phyloP scores from a whole-genome alignment of 1,139 yeast genomes.

The Taphrina pruni region DNA sequence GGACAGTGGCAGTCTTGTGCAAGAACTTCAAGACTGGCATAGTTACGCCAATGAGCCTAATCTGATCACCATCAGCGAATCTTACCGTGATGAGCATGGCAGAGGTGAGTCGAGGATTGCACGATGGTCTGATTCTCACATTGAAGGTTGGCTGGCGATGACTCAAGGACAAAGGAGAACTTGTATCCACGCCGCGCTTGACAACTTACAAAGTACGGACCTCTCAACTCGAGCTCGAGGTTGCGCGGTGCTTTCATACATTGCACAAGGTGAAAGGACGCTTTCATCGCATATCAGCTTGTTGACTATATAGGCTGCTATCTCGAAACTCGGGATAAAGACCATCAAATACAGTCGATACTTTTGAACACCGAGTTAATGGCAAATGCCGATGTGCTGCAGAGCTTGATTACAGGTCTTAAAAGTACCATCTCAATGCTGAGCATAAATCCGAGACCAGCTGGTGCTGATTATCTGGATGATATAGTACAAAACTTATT shows the following conservation, averaged over 20 bases:
- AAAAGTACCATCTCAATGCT: background rate
- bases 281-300: background rate
- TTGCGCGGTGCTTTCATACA: slow-evolving; percentile 51
- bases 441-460: background rate
- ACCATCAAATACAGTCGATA: slow-evolving; percentile 55
- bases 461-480: background rate
- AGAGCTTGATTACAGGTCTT: background rate
- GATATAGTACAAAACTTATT: slow-evolving; percentile 47
- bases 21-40: slow-evolving; percentile 53
- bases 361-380: slow-evolving; percentile 49
- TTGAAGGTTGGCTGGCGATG: slow-evolving; percentile 17
- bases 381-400: slow-evolving; percentile 43
- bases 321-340: slow-evolving; percentile 52
- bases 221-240: slow-evolving; percentile 45
- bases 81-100: slow-evolving; percentile 7
- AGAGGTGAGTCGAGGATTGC: background rate
- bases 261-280: slow-evolving; percentile 47
- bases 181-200: slow-evolving; percentile 6
- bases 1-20: slow-evolving; percentile 47
- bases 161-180: background rate
- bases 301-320: slow-evolving; percentile 26
- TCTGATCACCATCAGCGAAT: background rate
- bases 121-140: background rate
- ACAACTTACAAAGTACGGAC: slow-evolving; percentile 5
- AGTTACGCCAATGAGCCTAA: slow-evolving; percentile 48